These are phyloP conservation scores for Verticillium isaacii DNA, from an alignment of 2,329 filamentous ascomycete species.

Conservation along the genomic window DNA sequence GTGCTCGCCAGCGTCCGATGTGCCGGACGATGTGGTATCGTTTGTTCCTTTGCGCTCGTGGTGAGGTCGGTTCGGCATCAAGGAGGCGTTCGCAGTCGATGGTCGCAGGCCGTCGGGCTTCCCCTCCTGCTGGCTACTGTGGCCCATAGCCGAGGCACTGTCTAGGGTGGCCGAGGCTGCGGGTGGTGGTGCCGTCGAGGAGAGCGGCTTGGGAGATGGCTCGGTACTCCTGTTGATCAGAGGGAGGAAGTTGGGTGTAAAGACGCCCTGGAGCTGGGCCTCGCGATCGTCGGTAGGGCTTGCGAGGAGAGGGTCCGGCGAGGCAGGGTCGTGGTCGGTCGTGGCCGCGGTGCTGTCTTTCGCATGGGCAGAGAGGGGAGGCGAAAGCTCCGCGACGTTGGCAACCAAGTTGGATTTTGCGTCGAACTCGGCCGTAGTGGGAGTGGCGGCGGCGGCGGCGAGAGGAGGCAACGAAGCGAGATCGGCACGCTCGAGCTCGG, in stretches of 20 bases:
- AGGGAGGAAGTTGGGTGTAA: slow-evolving; percentile 58
- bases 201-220: slow-evolving; percentile 18
- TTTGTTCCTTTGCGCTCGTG: slow-evolving; percentile 37
- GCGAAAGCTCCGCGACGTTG: background rate
- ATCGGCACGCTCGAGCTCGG: slow-evolving; percentile 21
- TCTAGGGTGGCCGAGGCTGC: slow-evolving; percentile 7
- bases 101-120: background rate
- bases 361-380: background rate
- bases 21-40: slow-evolving; percentile 43
- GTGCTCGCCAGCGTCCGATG: slow-evolving; percentile 48
- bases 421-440: slow-evolving; percentile 7
- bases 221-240: slow-evolving; percentile 45
- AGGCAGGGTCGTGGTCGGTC: slow-evolving; percentile 8
- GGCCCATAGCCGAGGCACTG: slow-evolving; percentile 5
- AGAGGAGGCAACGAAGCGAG: slow-evolving; percentile 26
- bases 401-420: slow-evolving; percentile 5
- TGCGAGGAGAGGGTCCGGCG: slow-evolving; percentile 22
- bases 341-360: background rate
- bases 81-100: slow-evolving; percentile 8
- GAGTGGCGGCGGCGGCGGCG: slow-evolving; percentile 15
- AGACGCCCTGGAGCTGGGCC: slow-evolving; percentile 56
- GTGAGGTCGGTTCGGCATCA: slow-evolving; percentile 22
- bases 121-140: background rate
- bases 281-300: slow-evolving; percentile 47
- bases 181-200: slow-evolving; percentile 8